These are phyloP conservation scores for Colletotrichum zoysiae DNA, from an alignment of 2,329 filamentous ascomycete genomes.

Conservation along the genomic window DNA sequence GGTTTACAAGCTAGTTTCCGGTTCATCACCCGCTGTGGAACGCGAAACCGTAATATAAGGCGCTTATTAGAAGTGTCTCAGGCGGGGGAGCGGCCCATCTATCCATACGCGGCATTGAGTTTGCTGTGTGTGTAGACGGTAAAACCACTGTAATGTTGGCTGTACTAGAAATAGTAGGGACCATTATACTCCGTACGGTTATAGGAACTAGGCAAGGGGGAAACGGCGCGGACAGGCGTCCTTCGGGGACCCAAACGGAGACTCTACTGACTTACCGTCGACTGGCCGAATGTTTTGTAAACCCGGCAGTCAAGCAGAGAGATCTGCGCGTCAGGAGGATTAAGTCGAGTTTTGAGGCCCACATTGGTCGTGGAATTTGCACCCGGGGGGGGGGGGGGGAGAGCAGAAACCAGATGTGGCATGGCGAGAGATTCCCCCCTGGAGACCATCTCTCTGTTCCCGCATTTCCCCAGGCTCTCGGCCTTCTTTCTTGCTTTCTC, in stretches of 20 bases:
- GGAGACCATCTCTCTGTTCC: neutral
- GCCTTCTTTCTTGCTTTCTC: neutral
- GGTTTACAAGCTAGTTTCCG: neutral
- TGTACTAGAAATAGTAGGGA: too few species aligned
- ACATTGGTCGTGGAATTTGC: slow-evolving; percentile 9
- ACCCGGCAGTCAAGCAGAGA: neutral
- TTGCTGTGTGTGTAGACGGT: neutral
- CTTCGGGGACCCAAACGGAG: neutral
- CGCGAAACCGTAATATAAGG: slow-evolving; percentile 23
- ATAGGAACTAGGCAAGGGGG: slow-evolving; percentile 19
- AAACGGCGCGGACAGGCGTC: neutral
- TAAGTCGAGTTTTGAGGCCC: slow-evolving; percentile 22
- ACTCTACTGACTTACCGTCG: neutral
- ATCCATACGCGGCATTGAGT: slow-evolving; percentile 23
- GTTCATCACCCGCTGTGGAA: slow-evolving; percentile 18
- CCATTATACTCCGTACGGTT: neutral
- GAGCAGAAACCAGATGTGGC: neutral
- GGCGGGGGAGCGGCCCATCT: neutral
- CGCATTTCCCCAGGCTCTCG: slow-evolving; percentile 2
- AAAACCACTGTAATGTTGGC: too few species aligned
- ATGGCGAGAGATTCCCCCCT: neutral
- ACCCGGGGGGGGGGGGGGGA: slow-evolving; percentile 15
- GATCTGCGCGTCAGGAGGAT: slow-evolving; percentile 30
- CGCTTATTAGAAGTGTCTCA: slow-evolving; percentile 34
- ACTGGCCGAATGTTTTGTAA: neutral